These are phyloP conservation scores for Rhizomucor pusillus DNA, from an alignment of 371 early-diverging fungal genomes.

Conservation along the genomic window DNA sequence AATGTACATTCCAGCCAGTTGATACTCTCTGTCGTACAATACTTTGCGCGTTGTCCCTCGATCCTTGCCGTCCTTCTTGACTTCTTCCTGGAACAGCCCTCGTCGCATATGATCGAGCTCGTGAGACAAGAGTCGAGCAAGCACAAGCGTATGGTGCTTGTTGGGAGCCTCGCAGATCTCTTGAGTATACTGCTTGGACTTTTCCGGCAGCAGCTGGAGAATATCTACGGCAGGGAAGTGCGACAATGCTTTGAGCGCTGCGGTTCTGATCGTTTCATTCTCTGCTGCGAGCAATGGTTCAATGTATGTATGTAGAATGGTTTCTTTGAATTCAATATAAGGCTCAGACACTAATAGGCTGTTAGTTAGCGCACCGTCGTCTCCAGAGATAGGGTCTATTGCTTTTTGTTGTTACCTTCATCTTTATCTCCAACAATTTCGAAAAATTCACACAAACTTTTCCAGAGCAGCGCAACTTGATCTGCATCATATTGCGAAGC, in stretches of 20 bases:
- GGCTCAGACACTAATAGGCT: conserved; percentile 41
- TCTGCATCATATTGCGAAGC: conserved; percentile 23
- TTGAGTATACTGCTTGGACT: conserved; percentile 35
- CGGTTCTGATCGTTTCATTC: conserved; percentile 22
- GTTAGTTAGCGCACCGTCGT: background rate
- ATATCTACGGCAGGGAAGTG: conserved; percentile 49
- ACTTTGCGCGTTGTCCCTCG: background rate
- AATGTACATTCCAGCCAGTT: conserved; percentile 13
- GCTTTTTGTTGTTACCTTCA: conserved; percentile 36
- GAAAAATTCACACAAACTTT: conserved; percentile 45
- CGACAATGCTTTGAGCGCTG: conserved; percentile 42
- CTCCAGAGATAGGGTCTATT: background rate
- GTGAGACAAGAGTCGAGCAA: conserved; percentile 49
- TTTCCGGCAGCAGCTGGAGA: conserved; percentile 38
- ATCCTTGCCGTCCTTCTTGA: background rate
- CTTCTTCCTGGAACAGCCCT: conserved; percentile 52
- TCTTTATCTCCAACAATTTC: conserved; percentile 46
- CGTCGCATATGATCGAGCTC: conserved; percentile 61
- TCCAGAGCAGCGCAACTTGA: conserved; percentile 13
- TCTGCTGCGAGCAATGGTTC: conserved; percentile 33
- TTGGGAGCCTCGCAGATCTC: conserved; percentile 21
- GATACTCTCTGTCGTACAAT: conserved; percentile 25
- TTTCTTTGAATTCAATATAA: conserved; percentile 48
- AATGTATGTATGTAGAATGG: conserved; percentile 34
- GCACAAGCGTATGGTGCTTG: conserved; percentile 25